Evolutionary conservation across 495 filamentous ascomycete genomes (phyloP), one percentile per base, ranked within the genome.

Genomic region (Oidiodendron maius): DNA sequence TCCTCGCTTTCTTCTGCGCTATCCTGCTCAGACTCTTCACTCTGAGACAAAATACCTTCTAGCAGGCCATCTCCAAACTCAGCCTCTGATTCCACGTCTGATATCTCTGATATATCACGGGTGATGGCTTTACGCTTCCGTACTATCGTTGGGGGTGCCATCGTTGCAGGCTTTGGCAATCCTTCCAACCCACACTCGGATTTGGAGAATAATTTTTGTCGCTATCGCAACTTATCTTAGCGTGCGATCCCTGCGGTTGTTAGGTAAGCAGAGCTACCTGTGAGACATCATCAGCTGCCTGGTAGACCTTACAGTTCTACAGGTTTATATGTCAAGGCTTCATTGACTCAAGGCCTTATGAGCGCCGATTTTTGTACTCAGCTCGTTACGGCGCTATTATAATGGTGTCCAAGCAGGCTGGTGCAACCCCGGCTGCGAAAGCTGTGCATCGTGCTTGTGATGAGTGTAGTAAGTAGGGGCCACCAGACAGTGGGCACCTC

Each of bases 51-150:
- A 42, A 80, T 72, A 23, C 82, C 84, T 46, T 87, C 77, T 8
- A 89, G 63, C 24, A 84, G 68, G 1, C 75, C 76, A 25, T 71
- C 68, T 44, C 71, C 75, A 57, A 91, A 74, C 47, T 88, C 86
- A 41, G 83, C 78, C 6, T 84, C 83, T 16, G 80, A 82, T 52
- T 66, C 67, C 21, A 67, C 48, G 48, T 62, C 59, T 13, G 59
- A 59, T 5, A 18, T 15, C 17, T 54, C 59, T 6, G 53, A 38
- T 24, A 53, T 50, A 40, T 60, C 58, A 6, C 48, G 46, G 26
- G 50, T 52, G 17, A 55, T 32, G 13, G 57, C 57, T 52, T 64
- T 62, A 17, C 61, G 57, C 52, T 64, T 64, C 26, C 51, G 40
- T 32, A 52, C 40, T 5, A 39, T 35, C 22, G 47, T 44, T 47